These are phyloP conservation scores for Pestalotiopsis sp. DNA, from an alignment of 2,329 filamentous ascomycete genomes.

Conservation along the genomic window DNA sequence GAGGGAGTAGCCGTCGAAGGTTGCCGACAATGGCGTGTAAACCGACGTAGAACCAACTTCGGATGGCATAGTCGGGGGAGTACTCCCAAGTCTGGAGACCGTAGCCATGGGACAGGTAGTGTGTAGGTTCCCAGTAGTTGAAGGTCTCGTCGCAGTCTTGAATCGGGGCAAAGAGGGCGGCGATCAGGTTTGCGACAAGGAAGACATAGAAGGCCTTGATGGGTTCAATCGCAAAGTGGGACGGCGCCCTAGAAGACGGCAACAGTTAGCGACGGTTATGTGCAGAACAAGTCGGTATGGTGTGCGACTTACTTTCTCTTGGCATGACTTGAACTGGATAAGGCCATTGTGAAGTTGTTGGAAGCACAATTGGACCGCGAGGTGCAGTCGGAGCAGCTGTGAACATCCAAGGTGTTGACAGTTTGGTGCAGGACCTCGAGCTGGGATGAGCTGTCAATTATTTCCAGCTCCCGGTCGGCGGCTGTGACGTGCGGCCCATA, in stretches of 20 bases:
- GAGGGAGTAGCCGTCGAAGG: constrained; percentile 65
- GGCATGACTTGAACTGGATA: constrained; percentile 27
- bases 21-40: constrained; percentile 77
- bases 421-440: not conserved
- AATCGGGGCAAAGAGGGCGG: constrained; percentile 84
- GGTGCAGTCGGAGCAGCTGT: constrained; percentile 4
- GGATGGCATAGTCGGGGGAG: constrained; percentile 90
- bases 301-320: constrained; percentile 28
- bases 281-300: not conserved
- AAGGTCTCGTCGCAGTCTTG: constrained; percentile 99
- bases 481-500: not conserved
- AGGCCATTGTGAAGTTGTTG: constrained; percentile 13
- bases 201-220: constrained; percentile 83
- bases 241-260: constrained; percentile 41
- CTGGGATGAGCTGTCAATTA: not conserved
- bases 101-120: constrained; percentile 91
- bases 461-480: not conserved
- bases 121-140: constrained; percentile 98
- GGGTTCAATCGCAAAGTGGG: constrained; percentile 68
- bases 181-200: constrained; percentile 71
- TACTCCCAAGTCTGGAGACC: constrained; percentile 99
- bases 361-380: not conserved
- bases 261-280: not conserved
- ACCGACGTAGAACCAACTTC: constrained; percentile 89
- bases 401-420: constrained; percentile 9